Evolutionary conservation across 768 basidiomycete species (phyloP).

Genomic region (Tylopilus plumbeoviolaceoides): DNA sequence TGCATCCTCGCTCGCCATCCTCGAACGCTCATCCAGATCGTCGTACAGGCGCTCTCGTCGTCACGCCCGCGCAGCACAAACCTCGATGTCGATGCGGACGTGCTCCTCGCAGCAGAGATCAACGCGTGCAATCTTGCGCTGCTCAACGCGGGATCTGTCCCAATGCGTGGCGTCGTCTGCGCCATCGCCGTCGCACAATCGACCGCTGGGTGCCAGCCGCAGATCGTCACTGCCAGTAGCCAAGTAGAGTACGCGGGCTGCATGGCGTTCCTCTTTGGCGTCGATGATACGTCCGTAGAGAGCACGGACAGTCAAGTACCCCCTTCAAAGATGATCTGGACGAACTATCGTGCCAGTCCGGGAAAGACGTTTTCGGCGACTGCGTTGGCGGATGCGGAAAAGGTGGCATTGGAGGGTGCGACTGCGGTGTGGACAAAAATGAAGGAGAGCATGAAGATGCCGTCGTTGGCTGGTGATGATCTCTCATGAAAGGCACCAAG

Average conservation of each 20-base stretch:
- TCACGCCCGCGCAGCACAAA: neutral
- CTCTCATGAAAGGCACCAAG: conserved; percentile 26
- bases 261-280: conserved; percentile 61
- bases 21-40: conserved; percentile 72
- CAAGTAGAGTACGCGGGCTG: conserved; percentile 48
- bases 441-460: conserved; percentile 37
- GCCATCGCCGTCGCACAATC: conserved; percentile 55
- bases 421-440: conserved; percentile 44
- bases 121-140: conserved; percentile 70
- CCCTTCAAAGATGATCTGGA: conserved; percentile 28
- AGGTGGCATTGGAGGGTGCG: conserved; percentile 48
- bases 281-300: neutral
- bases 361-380: conserved; percentile 34
- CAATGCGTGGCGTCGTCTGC: conserved; percentile 71
- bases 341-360: conserved; percentile 17
- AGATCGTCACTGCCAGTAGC: conserved; percentile 46
- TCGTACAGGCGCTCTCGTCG: conserved; percentile 48
- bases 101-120: conserved; percentile 58
- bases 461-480: conserved; percentile 24
- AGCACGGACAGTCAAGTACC: conserved; percentile 2
- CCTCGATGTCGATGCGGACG: conserved; percentile 22
- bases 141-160: conserved; percentile 63
- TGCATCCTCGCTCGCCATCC: conserved; percentile 66
- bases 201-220: conserved; percentile 12
- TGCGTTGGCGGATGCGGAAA: conserved; percentile 41